Percentiles rank a stretch among this genome's conserved stretches.
Evolutionary conservation across 2,329 filamentous ascomycete genomes (phyloP).

Genomic region (Seiridium cupressi): DNA sequence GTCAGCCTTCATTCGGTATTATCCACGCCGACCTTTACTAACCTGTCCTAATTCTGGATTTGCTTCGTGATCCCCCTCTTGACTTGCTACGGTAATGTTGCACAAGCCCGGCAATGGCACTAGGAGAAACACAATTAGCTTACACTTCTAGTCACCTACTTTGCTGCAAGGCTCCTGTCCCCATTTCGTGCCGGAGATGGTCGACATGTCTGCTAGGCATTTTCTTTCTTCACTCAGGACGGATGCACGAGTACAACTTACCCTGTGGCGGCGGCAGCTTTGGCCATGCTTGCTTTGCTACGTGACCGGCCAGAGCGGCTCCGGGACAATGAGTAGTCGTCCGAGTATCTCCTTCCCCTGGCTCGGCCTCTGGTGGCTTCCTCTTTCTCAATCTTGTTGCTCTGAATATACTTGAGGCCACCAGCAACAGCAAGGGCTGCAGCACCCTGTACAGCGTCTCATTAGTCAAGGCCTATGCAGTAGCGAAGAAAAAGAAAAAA

Average conservation of each 20-base stretch:
- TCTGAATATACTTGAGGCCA: conserved; percentile 63
- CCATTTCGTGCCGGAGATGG: neutral
- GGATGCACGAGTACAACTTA: conserved; percentile 16
- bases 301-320: conserved; percentile 37
- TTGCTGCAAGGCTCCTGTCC: neutral
- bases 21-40: conserved; percentile 7
- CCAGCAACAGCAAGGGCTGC: conserved; percentile 63
- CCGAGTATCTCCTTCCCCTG: conserved; percentile 43
- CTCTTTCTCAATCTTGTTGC: conserved; percentile 59
- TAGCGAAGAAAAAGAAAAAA: neutral
- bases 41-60: conserved; percentile 43
- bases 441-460: conserved; percentile 31
- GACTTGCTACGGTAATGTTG: conserved; percentile 56
- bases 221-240: no score
- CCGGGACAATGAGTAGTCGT: conserved; percentile 44
- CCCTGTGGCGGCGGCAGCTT: conserved; percentile 55
- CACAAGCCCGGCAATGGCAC: conserved; percentile 56
- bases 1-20: conserved; percentile 11
- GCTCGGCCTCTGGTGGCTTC: conserved; percentile 56
- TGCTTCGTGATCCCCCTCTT: conserved; percentile 34
- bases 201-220: no score
- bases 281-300: conserved; percentile 39
- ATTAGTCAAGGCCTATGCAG: neutral
- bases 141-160: neutral
- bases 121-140: conserved; percentile 9